phyloP scores from a whole-genome alignment of 2,329 filamentous ascomycete species.

The Trichoderma oligosporum region DNA sequence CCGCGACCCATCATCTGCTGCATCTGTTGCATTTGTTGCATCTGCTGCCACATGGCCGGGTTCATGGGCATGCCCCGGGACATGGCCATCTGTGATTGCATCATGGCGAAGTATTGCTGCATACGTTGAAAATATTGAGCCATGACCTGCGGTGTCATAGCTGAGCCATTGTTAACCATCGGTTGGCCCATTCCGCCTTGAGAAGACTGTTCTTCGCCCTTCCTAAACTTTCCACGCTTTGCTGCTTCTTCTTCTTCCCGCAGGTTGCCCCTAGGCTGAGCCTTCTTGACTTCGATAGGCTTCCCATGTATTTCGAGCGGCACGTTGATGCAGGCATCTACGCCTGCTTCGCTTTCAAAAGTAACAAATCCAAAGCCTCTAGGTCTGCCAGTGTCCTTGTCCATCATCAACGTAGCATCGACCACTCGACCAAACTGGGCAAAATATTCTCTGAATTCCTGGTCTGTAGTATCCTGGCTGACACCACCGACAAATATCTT shows the following conservation, averaged over 20 bases:
- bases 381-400: conserved; percentile 97
- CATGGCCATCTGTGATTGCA: conserved; percentile 92
- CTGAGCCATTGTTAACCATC: conserved; percentile 44
- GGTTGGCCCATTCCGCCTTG: conserved; percentile 40
- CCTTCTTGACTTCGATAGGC: conserved; percentile 96
- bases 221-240: conserved; percentile 58
- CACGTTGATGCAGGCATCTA: conserved; percentile 81
- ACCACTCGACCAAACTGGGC: conserved; percentile 94
- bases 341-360: conserved; percentile 91
- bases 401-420: conserved; percentile 98
- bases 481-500: conserved; percentile 99
- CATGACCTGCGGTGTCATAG: conserved; percentile 96
- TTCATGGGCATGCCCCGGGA: conserved; percentile 70
- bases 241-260: conserved; percentile 80
- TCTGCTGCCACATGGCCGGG: conserved; percentile 70
- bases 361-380: conserved; percentile 97
- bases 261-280: conserved; percentile 90
- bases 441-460: conserved; percentile 96
- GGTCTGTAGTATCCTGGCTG: conserved; percentile 92
- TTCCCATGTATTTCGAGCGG: conserved; percentile 93
- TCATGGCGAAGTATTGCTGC: conserved; percentile 94
- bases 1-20: conserved; percentile 50
- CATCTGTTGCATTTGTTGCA: conserved; percentile 74
- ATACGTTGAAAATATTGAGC: conserved; percentile 97
- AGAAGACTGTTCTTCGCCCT: conserved; percentile 45